phyloP scores from a whole-genome alignment of 257 asterid genomes.

The Nicotiana knightiana region DNA sequence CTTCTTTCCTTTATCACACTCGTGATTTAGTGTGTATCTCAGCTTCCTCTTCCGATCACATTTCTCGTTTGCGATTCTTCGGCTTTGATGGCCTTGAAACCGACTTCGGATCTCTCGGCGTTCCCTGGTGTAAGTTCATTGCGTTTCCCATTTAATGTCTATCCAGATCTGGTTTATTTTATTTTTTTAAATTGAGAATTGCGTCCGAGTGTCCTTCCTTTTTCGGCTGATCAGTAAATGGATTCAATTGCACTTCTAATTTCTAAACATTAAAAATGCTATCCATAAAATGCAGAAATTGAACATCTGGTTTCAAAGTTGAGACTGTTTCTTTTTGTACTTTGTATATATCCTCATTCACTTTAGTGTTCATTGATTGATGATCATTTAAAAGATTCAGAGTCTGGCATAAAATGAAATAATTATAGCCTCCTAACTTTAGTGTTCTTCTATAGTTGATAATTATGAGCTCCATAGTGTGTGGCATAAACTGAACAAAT shows the following conservation, averaged over 20 bases:
- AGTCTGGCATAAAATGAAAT: background rate
- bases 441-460: background rate
- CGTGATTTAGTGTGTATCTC: constrained; percentile 90
- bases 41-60: constrained; percentile 60
- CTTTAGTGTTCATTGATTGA: background rate
- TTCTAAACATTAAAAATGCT: background rate
- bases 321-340: background rate
- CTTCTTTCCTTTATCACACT: constrained; percentile 39
- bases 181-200: background rate
- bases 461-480: background rate
- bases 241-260: background rate
- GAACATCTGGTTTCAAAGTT: too few relatives aligned
- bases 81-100: constrained; percentile 75
- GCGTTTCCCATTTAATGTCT: background rate
- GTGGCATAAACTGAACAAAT: background rate
- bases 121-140: constrained; percentile 90
- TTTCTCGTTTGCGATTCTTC: constrained; percentile 69
- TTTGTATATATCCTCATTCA: background rate
- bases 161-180: background rate
- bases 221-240: background rate
- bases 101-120: constrained; percentile 94
- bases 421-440: background rate
- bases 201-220: background rate
- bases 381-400: background rate
- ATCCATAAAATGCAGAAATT: background rate